Base-by-base conservation (phyloP, 2,329 filamentous ascomycete species). In the Fusarium multiceps region DNA sequence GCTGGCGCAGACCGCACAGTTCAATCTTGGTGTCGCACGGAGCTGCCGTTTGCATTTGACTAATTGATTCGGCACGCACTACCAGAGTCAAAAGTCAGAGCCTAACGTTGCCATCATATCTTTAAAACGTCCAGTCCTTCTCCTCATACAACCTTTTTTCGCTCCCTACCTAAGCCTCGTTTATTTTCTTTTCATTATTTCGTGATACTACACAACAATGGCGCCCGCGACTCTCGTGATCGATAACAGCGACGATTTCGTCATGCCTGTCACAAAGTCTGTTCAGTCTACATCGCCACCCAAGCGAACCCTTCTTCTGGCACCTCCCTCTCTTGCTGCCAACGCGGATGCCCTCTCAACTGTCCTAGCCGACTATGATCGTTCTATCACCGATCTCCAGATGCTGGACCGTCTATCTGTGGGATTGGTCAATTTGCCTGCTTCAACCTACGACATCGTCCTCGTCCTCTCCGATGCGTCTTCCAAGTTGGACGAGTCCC, bases 321-420 rank as follows among this genome's bases (percentile, higher is more conserved):
- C 95, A 32, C 95, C 96, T 55, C 94, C 96, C 14, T 97, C 94
- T 25, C 88, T 98, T 75, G 91, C 96, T 72, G 89, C 93, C 58
- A 92, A 97, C 80, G 93, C 94, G 72, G 90, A 93, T 72, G 89
- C 89, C 75, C 86, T 98, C 71, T 87, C 89, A 70, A 83, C 84
- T 72, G 85, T 96, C 67, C 88, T 97, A 75, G 85, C 89, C 63
- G 84, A 89, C 60, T 90, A 93, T 82, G 90, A 96, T 79, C 91
- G 93, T 77, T 83, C 86, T 69, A 84, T 87, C 47, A 95, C 94
- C 67, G 96, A 99, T 78, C 86, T 99, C 55, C 96, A 98, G 81
- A 99, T 99, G 96, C 92, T 99, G 66, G 96, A 99, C 82, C 93
- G 96, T 54, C 88, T 99, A 42, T 89, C 92, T 3, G 88, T 92